phyloP scores from a whole-genome alignment of 306 rosid species.

The Ormosia semicastrata region DNA sequence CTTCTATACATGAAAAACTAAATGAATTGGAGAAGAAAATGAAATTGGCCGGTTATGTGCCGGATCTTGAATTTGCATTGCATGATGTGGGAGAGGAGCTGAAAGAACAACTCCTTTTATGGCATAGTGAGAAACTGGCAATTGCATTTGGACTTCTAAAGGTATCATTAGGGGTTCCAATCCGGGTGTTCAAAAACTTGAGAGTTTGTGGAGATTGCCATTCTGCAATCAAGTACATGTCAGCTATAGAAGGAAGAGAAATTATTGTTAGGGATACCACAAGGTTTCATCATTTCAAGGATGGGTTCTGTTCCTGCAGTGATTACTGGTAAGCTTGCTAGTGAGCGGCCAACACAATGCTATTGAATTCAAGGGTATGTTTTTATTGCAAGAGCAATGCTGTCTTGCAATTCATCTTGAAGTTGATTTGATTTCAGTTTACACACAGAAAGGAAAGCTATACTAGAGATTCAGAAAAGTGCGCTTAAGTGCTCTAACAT shows the following conservation, averaged over 20 bases:
- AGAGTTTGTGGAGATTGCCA: constrained; percentile 95
- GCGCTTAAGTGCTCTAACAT: neutral
- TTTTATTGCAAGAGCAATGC: neutral
- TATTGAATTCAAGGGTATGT: neutral
- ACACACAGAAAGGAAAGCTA: neutral
- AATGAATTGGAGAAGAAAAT: constrained; percentile 60
- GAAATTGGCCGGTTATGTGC: constrained; percentile 78
- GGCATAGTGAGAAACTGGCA: constrained; percentile 89
- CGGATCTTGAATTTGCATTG: constrained; percentile 81
- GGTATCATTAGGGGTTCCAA: constrained; percentile 54
- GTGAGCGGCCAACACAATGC: neutral
- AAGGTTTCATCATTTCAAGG: constrained; percentile 84
- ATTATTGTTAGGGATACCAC: constrained; percentile 80
- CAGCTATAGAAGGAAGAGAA: constrained; percentile 76
- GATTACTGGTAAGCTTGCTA: constrained; percentile 67
- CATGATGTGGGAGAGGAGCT: constrained; percentile 84
- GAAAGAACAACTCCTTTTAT: constrained; percentile 72
- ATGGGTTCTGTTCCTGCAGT: constrained; percentile 77
- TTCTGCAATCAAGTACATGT: constrained; percentile 70
- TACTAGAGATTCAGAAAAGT: neutral
- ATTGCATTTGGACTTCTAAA: constrained; percentile 77
- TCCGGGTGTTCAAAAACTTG: constrained; percentile 77
- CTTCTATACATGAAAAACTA: constrained; percentile 59
- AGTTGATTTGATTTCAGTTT: neutral
- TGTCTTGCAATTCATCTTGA: constrained; percentile 11